These are phyloP conservation scores for Coemansia sp. DNA, from an alignment of 192 early-diverging fungal species.

Conservation along the genomic window DNA sequence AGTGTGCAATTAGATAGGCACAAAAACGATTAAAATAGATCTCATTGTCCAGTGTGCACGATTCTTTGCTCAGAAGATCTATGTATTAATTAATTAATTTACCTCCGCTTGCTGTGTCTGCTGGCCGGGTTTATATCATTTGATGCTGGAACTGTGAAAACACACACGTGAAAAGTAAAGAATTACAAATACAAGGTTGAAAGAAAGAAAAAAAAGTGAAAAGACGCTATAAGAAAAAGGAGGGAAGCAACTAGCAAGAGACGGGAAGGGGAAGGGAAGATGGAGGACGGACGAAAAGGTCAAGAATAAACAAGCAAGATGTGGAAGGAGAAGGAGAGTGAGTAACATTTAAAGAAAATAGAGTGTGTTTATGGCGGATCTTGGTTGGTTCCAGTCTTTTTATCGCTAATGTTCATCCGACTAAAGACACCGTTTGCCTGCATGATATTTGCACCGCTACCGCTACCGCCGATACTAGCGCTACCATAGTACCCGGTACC, in stretches of 20 bases:
- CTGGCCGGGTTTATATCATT: too few relatives aligned
- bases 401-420: slow-evolving; percentile 50
- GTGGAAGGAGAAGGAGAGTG: neutral
- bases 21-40: too few relatives aligned
- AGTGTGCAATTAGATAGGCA: too few relatives aligned
- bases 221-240: neutral
- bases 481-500: neutral
- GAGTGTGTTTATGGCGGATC: neutral
- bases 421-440: slow-evolving; percentile 53
- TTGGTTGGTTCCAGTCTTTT: slow-evolving; percentile 13
- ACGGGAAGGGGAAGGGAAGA: neutral
- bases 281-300: neutral
- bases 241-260: neutral
- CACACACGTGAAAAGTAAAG: too few relatives aligned
- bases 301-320: neutral
- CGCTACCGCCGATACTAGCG: neutral
- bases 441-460: slow-evolving; percentile 9
- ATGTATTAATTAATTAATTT: too few relatives aligned
- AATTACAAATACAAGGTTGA: neutral
- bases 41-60: too few relatives aligned
- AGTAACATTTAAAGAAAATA: neutral
- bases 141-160: too few relatives aligned
- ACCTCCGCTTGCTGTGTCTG: too few relatives aligned
- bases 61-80: too few relatives aligned
- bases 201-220: neutral